Evolutionary conservation across 2,329 filamentous ascomycete species (phyloP), one percentile per base, ranked within the genome.

Genomic region (Plenodomus lindquistii): DNA sequence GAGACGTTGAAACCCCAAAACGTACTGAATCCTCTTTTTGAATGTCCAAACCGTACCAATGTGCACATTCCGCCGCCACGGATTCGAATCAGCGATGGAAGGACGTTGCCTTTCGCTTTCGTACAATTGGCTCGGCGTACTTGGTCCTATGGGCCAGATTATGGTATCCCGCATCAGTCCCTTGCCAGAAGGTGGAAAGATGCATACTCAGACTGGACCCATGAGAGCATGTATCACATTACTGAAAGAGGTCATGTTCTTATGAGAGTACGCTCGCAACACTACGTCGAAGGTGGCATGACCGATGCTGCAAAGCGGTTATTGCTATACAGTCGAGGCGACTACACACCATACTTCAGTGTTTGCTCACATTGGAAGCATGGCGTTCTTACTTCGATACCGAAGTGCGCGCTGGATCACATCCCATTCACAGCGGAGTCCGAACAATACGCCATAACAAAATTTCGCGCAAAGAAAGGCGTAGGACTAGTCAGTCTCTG

Each of bases 341-440:
- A 85, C 58, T 85, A 84, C 67, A 79, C 74, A 44, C 83, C 83
- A 0, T 86, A 81, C 63, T 86, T 86, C 67, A 83, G 80, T 10
- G 80, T 78, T 1, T 86, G 83, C 56, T 76, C 81, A 1, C 83
- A 86, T 63, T 86, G 83, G 83, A 75, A 78, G 16, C 80, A 85
- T 52, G 83, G 83, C 16, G 74, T 83, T 29, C 70, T 86, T 15
- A 85, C 84, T 74, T 75, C 79, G 15, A 70, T 81, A 27, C 83
- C 81, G 57, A 86, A 86, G 69, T 86, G 83, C 61, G 82, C 82
- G 3, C 70, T 86, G 10, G 71, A 70, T 10, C 83, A 86, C 54
- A 78, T 86, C 27, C 82, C 82, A 0, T 66, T 73, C 0, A 71
- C 74, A 6, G 36, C 35, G n/a, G 42, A 52, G 18, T 38, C 48